A percentile compares a stretch with the other conserved stretches of the same genome.
These are phyloP conservation scores for Exsudoporus floridanus DNA, from an alignment of 1,284 basidiomycete species.

Conservation along the genomic window DNA sequence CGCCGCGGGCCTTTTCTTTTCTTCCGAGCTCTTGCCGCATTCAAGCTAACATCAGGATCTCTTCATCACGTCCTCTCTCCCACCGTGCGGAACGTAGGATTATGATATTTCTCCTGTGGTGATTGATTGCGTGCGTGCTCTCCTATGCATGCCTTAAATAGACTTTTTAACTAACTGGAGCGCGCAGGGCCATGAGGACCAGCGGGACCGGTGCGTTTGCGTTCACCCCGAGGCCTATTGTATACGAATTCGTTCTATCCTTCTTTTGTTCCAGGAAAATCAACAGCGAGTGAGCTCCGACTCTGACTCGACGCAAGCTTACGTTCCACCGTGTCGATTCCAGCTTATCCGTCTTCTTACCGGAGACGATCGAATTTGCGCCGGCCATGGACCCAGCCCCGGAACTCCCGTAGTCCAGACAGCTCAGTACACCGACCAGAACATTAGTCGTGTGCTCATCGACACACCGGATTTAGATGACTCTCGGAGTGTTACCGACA, in stretches of 20 bases:
- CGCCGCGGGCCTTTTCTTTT: not conserved
- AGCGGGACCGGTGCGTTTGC: not conserved
- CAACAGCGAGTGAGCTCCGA: not conserved
- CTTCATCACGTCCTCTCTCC: not conserved
- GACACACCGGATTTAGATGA: not conserved
- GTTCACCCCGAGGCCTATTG: not conserved
- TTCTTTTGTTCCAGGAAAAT: not conserved
- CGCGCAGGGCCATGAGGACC: not conserved
- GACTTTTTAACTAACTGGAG: not conserved
- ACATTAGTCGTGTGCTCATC: not conserved
- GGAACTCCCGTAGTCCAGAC: not conserved
- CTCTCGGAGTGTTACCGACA: not conserved
- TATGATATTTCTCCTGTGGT: not conserved
- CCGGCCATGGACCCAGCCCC: not conserved
- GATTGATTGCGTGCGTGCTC: not conserved
- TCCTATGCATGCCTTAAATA: not conserved
- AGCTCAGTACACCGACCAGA: not conserved
- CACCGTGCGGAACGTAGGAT: not conserved
- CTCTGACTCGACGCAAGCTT: not conserved
- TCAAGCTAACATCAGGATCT: too few species aligned
- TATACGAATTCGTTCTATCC: not conserved
- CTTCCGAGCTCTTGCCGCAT: not conserved
- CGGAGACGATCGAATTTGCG: not conserved
- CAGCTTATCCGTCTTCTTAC: not conserved
- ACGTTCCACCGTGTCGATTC: not conserved